Evolutionary conservation across 2,329 filamentous ascomycete species (phyloP).

Genomic region (Talaromyces amestolkiae): DNA sequence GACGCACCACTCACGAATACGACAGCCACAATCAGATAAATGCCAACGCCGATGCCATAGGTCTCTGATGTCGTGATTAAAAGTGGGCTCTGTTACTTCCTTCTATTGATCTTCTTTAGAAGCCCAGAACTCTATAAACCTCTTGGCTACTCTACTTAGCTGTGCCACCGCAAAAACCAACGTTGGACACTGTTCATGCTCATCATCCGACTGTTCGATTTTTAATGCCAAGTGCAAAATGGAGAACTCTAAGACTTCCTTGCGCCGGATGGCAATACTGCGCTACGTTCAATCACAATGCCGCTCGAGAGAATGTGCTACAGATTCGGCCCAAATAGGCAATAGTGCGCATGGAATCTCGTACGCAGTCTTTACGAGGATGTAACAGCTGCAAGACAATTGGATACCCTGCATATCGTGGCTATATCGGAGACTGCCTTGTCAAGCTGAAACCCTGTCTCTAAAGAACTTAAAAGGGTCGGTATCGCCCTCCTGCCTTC

Average conservation of each 20-base stretch:
- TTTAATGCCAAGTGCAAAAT: background rate
- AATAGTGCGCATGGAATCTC: slow-evolving; percentile 2
- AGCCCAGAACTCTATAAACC: background rate
- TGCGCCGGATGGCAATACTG: background rate
- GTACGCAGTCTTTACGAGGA: background rate
- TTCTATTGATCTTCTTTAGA: background rate
- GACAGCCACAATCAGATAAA: background rate
- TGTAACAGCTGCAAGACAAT: slow-evolving; percentile 1
- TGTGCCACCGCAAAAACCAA: background rate
- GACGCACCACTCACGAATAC: background rate
- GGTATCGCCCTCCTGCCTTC: background rate
- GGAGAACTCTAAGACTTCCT: background rate
- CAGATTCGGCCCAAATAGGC: background rate
- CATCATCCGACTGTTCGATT: background rate
- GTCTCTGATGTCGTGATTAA: background rate
- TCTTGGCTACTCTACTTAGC: background rate
- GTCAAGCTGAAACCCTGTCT: background rate
- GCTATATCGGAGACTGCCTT: background rate
- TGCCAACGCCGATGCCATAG: background rate
- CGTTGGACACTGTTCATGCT: background rate
- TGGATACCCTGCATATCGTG: background rate
- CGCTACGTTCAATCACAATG: background rate
- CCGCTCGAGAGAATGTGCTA: background rate
- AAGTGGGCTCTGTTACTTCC: background rate
- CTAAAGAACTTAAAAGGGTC: slow-evolving; percentile 3